A percentile compares a stretch with the other conserved stretches of the same genome.
Evolutionary conservation across 352 stramenopile species (phyloP).

Genomic region (Phytophthora pini): DNA sequence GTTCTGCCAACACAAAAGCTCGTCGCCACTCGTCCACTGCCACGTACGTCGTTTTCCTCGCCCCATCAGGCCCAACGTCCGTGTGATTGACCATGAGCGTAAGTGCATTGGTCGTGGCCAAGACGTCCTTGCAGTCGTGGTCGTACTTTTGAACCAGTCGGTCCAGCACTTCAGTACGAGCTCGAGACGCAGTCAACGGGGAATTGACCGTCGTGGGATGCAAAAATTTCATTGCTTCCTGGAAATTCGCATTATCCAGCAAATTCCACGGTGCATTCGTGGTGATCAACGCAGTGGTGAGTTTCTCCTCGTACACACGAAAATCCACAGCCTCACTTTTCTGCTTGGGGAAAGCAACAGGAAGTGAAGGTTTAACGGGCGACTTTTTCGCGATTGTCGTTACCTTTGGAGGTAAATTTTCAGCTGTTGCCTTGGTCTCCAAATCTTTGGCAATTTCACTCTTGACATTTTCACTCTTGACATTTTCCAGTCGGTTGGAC

Average conservation of each 20-base stretch:
- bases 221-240: constrained; percentile 30
- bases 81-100: constrained; percentile 26
- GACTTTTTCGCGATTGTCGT: constrained; percentile 3
- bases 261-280: constrained; percentile 31
- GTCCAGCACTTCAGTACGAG: constrained; percentile 31
- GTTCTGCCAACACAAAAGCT: constrained; percentile 33
- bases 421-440: background rate
- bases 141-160: constrained; percentile 37
- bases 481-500: background rate
- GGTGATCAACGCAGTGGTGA: constrained; percentile 39
- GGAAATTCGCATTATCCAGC: constrained; percentile 40
- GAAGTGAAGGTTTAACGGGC: background rate
- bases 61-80: background rate
- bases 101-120: constrained; percentile 21
- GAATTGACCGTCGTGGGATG: constrained; percentile 19
- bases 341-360: background rate
- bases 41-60: constrained; percentile 21
- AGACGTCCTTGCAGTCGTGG: constrained; percentile 18
- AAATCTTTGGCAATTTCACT: background rate
- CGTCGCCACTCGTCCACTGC: constrained; percentile 35
- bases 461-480: background rate
- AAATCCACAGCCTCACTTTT: constrained; percentile 10
- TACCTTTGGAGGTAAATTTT: background rate
- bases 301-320: constrained; percentile 35
- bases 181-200: constrained; percentile 36